Conservation (phyloP, 192 early-diverging fungal species). For the Geranomyces variabilis region DNA sequence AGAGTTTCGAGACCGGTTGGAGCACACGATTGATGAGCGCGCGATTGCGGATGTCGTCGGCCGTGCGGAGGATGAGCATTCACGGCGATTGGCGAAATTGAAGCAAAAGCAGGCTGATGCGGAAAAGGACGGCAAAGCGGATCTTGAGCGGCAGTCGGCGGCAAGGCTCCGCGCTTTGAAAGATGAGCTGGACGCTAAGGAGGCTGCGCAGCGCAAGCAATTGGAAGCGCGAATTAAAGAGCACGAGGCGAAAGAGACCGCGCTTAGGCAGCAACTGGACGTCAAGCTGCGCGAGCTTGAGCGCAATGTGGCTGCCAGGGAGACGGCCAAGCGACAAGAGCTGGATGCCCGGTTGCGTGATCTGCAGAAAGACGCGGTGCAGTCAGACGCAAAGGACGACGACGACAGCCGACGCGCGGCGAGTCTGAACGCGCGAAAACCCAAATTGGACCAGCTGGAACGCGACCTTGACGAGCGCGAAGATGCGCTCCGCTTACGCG, state of each 20-base stretch:
- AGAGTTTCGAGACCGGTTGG: not conserved
- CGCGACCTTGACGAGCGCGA: not conserved
- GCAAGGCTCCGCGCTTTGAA: not conserved
- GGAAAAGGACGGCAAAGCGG: not conserved
- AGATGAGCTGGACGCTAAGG: conserved; percentile 2
- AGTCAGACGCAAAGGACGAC: too few species aligned
- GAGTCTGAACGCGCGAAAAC: not conserved
- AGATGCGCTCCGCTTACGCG: not conserved
- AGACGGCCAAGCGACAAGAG: too few species aligned
- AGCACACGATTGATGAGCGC: not conserved
- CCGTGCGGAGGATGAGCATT: conserved; percentile 22
- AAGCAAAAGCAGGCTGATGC: not conserved
- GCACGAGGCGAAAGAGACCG: not conserved
- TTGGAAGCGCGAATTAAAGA: conserved; percentile 13
- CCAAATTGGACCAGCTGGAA: not conserved
- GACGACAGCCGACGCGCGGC: too few species aligned
- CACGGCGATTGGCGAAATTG: not conserved
- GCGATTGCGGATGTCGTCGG: not conserved
- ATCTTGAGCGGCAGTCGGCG: conserved; percentile 12
- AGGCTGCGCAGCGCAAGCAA: conserved; percentile 1
- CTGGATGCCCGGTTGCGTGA: too few species aligned
- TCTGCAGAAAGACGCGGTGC: too few species aligned
- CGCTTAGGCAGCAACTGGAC: not conserved
- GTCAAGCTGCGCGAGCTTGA: too few species aligned
- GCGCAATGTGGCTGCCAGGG: too few species aligned